Base-by-base conservation (phyloP, 768 basidiomycete species). In the Botryobasidium botryosum region DNA sequence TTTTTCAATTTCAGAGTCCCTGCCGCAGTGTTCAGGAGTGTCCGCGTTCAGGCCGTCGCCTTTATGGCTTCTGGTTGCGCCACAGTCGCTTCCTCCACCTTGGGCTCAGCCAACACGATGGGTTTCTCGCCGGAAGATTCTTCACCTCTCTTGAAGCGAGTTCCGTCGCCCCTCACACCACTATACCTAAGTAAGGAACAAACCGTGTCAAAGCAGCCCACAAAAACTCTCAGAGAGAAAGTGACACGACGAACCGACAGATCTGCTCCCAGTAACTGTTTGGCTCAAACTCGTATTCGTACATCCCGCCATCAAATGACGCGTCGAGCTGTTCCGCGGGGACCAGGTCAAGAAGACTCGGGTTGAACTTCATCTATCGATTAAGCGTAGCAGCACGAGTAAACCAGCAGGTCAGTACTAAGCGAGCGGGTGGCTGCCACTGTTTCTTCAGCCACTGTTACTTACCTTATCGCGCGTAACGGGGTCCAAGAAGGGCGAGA, bases 401-500 rank as follows among this genome's bases (percentile, higher is more conserved):
- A 15, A 17, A 20, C n/a, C 47, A 12, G 23, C 21, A 29, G 31
- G 40, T 21, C 13, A 32, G 21, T 15, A 6, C 31, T 17, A 15
- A 37, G 21, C 4, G 29, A 43, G 32, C 18, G 32, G 18, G 32
- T 33, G 32, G 12, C 18, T 12, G 32, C 18, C 32, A 12, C 32
- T 33, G 12, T 18, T 17, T 6, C 17, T 26, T 5, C 26, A 33
- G 26, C 5, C 15, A 18, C 8, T 3, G 2, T 17, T 10, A 38
- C 67, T 25, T 21, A 79, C 81, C 75, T 90, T 91, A 55, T 87
- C 84, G 35, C 82, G 68, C 0, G 87, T 90, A 25, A 87, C 74
- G 5, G 87, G 86, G 56, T 91, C 86, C 40, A 91, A 58, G 64
- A 90, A 86, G 0, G 86, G 85, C 6, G 77, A 63, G 51, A 91